A percentile compares a stretch with the other conserved stretches of the same genome.
Evolutionary conservation across 306 rosid species (phyloP).

Genomic region (Biancaea sappan): DNA sequence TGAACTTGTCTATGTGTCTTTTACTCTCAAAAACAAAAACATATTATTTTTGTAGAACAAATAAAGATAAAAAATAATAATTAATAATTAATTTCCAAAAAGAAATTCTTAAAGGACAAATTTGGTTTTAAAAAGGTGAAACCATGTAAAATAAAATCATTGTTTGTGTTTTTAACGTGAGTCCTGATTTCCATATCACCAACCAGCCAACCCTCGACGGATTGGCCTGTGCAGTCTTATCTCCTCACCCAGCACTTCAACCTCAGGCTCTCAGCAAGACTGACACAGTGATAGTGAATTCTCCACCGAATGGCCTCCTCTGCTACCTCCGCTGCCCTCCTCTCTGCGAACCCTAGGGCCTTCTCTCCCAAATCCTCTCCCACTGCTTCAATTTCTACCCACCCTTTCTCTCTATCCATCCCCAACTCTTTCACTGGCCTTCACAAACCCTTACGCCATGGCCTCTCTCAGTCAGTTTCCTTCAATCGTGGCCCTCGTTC

Average conservation of each 20-base stretch:
- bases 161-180: no score
- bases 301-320: slow-evolving; percentile 50
- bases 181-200: neutral
- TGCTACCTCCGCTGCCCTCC: slow-evolving; percentile 54
- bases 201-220: no score
- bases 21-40: no score
- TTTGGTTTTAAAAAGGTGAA: no score
- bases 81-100: no score
- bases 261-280: neutral
- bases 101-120: no score
- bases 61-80: no score
- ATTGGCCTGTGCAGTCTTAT: neutral
- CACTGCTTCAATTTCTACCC: slow-evolving; percentile 32
- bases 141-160: no score
- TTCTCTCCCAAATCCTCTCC: slow-evolving; percentile 50
- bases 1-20: no score
- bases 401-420: slow-evolving; percentile 42
- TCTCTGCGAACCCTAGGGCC: slow-evolving; percentile 61
- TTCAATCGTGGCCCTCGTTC: slow-evolving; percentile 44
- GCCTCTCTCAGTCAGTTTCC: slow-evolving; percentile 37
- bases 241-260: neutral
- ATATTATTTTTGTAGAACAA: no score
- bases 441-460: slow-evolving; percentile 49
- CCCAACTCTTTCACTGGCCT: slow-evolving; percentile 58
- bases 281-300: neutral